Evolutionary conservation across 306 rosid species (phyloP), one percentile per base, ranked within the genome.

Genomic region (Pterocarpus macrocarpus): DNA sequence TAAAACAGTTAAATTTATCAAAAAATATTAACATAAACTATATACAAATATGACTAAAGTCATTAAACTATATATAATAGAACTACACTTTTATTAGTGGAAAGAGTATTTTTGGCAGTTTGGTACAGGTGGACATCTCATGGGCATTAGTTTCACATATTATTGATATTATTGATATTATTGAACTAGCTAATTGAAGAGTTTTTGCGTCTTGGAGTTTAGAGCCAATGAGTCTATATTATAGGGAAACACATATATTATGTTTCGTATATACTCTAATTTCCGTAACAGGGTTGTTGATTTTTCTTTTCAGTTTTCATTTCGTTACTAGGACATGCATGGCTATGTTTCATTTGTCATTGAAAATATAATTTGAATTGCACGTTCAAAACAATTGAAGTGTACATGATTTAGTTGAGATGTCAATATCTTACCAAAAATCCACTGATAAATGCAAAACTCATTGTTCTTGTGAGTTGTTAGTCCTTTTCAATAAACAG

Each of bases 391-490:
- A 59, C 44, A 58, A 38, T 1, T 11, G 47, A 44, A 30, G 1
- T 15, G 15, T 13, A 13, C 3, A 32, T 28, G n/a, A 32, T 14
- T 35, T 9, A 45, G 72, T 35, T 71, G 12, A 49, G 35, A 80
- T 71, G 71, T 62, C 83, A 62, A 62, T 10, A 64, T 63, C 73
- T 14, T 38, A 72, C 67, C 55, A 72, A 36, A 53, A 5, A 52
- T 63, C 33, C 8, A 59, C 45, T 59, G 34, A 49, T 64, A 16
- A 71, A 56, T 73, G 43, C 7, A n/a, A 39, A 66, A 55, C 68
- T 33, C 39, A 22, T 13, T 59, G 53, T 11, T 8, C 34, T 35
- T 41, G 15, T 53, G 57, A 52, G 66, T 53, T 28, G 74, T 5
- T 1, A 14, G 38, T 28, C 28, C 59, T 50, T 43, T 59, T 56